Conservation (phyloP, 768 basidiomycete species). For the Tylopilus vinaceipallidus region DNA sequence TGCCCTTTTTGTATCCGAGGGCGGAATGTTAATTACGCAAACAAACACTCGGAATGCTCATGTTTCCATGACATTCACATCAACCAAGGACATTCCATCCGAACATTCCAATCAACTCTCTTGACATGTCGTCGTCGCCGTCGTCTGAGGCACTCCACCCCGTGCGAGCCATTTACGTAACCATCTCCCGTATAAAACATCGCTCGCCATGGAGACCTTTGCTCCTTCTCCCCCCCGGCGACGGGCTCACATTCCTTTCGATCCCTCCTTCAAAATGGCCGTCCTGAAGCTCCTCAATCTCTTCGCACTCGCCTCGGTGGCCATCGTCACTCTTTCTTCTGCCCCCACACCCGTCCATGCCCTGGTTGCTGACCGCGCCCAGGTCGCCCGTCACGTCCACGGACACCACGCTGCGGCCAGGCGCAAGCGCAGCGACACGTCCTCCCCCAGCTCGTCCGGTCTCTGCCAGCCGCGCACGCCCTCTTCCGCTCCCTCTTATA, state of each 20-base stretch:
- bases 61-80: constrained; percentile 43
- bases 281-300: constrained; percentile 53
- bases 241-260: constrained; percentile 15
- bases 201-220: not conserved
- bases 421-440: constrained; percentile 43
- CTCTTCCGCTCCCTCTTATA: constrained; percentile 16
- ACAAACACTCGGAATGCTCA: constrained; percentile 26
- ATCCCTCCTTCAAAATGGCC: constrained; percentile 37
- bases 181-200: not conserved
- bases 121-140: not conserved
- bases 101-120: no score
- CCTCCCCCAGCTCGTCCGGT: constrained; percentile 32
- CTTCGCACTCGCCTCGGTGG: constrained; percentile 56
- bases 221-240: constrained; percentile 14
- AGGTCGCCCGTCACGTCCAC: constrained; percentile 45
- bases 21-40: constrained; percentile 21
- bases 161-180: constrained; percentile 31
- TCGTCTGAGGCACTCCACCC: not conserved
- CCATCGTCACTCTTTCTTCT: constrained; percentile 52
- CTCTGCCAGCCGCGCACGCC: constrained; percentile 59
- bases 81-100: not conserved
- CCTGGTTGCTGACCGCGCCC: constrained; percentile 40
- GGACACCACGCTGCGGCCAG: constrained; percentile 47
- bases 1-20: constrained; percentile 40
- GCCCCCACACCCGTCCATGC: constrained; percentile 49